Evolutionary conservation across 2,329 filamentous ascomycete species (phyloP).

Genomic region (Microdochium nivale): DNA sequence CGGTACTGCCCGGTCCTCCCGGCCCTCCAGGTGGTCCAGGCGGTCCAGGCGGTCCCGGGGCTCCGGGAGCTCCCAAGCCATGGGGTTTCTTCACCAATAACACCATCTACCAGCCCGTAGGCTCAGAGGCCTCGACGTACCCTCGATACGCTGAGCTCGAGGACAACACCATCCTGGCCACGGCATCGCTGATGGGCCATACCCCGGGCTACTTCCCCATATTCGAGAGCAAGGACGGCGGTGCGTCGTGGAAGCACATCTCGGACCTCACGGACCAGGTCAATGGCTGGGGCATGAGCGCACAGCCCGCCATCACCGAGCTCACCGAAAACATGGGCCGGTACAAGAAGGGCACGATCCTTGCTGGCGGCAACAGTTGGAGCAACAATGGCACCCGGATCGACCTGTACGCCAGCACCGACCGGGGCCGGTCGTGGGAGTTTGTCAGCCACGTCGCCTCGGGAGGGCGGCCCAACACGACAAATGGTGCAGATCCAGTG

Average conservation of each 20-base stretch:
- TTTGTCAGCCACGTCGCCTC: conserved; percentile 56
- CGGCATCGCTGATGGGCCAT: conserved; percentile 19
- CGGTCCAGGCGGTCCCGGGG: not conserved
- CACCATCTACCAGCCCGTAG: conserved; percentile 6
- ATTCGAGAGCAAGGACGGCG: conserved; percentile 38
- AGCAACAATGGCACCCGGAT: conserved; percentile 55
- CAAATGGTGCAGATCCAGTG: conserved; percentile 56
- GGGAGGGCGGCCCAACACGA: conserved; percentile 48
- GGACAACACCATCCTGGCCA: conserved; percentile 34
- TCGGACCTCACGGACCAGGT: conserved; percentile 54
- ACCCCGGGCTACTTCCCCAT: conserved; percentile 35
- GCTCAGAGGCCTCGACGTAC: conserved; percentile 11
- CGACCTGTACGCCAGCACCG: conserved; percentile 56
- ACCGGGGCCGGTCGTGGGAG: conserved; percentile 52
- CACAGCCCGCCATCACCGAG: conserved; percentile 60
- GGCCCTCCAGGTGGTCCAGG: not conserved
- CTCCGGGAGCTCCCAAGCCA: conserved; percentile 1
- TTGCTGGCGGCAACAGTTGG: conserved; percentile 49
- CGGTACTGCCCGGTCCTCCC: not conserved
- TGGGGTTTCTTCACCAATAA: conserved; percentile 9
- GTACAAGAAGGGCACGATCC: conserved; percentile 51
- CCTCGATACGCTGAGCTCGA: conserved; percentile 23
- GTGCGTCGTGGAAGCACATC: conserved; percentile 51
- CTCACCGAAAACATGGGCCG: conserved; percentile 46
- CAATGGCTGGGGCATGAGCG: conserved; percentile 55